Conservation (phyloP, 1,284 basidiomycete species). For the Microbotryomycetes sp. region DNA sequence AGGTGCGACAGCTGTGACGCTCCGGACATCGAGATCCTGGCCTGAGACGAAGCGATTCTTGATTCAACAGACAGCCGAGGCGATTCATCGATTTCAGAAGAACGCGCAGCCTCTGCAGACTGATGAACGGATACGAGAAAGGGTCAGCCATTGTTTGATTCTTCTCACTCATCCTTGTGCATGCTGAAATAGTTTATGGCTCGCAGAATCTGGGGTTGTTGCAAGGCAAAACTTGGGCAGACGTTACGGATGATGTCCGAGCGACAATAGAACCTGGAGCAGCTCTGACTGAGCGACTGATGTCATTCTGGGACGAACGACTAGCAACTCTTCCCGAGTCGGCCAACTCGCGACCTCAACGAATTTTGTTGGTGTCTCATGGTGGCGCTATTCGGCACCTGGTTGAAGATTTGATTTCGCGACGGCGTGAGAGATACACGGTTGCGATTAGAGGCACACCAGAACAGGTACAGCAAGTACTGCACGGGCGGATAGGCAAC, state of each 20-base stretch:
- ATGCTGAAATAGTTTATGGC: not conserved
- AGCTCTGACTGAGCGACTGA: slow-evolving; percentile 18
- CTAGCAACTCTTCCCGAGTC: not conserved
- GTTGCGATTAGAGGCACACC: slow-evolving; percentile 7
- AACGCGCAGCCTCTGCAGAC: not conserved
- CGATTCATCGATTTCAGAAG: slow-evolving; percentile 13
- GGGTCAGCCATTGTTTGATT: slow-evolving; percentile 7
- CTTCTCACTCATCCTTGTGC: not conserved
- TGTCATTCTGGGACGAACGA: slow-evolving; percentile 28
- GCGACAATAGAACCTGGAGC: slow-evolving; percentile 26
- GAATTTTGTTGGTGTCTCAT: slow-evolving; percentile 32
- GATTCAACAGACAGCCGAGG: slow-evolving; percentile 26
- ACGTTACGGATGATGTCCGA: slow-evolving; percentile 14
- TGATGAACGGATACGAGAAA: slow-evolving; percentile 27
- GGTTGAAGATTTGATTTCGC: slow-evolving; percentile 17
- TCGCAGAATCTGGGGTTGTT: slow-evolving; percentile 13
- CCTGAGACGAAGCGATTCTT: too few relatives aligned
- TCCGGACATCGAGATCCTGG: too few relatives aligned
- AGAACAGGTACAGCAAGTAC: slow-evolving; percentile 6
- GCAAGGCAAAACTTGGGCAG: slow-evolving; percentile 29
- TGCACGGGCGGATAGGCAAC: slow-evolving; percentile 30
- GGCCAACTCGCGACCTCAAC: not conserved
- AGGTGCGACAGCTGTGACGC: too few relatives aligned
- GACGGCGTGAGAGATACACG: slow-evolving; percentile 4
- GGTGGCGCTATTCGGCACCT: slow-evolving; percentile 34